Percentiles rank a stretch among this genome's conserved stretches.
Evolutionary conservation across 2,329 filamentous ascomycete species (phyloP).

Genomic region (Pseudogymnoascus sp.): DNA sequence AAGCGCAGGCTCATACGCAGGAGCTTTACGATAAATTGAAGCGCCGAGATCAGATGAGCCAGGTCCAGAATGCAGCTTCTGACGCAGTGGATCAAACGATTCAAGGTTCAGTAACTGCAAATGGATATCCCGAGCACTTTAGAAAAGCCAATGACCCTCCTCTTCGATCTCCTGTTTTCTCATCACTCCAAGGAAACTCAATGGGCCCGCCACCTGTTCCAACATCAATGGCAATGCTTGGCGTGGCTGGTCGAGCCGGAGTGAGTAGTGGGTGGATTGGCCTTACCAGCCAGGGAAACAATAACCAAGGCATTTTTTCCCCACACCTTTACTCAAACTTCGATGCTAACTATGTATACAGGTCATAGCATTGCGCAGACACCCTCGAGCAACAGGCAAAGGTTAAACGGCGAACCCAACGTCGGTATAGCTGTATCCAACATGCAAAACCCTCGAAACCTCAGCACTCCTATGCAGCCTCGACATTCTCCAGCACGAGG

Average conservation of each 20-base stretch:
- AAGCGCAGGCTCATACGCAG: constrained; percentile 62
- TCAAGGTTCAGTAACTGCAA: constrained; percentile 23
- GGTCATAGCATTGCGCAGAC: constrained; percentile 20
- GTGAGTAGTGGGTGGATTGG: constrained; percentile 1
- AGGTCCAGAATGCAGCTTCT: constrained; percentile 46
- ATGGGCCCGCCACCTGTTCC: not conserved
- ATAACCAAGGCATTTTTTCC: not conserved
- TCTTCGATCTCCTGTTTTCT: not conserved
- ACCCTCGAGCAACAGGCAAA: constrained; percentile 26
- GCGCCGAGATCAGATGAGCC: constrained; percentile 43
- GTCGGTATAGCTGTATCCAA: constrained; percentile 14
- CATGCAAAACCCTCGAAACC: constrained; percentile 13
- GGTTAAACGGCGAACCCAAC: constrained; percentile 12
- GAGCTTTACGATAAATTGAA: constrained; percentile 55
- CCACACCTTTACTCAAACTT: not conserved
- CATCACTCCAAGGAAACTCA: not conserved
- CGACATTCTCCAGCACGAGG: constrained; percentile 4
- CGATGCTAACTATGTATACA: constrained; percentile 11
- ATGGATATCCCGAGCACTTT: constrained; percentile 20
- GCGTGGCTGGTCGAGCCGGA: not conserved
- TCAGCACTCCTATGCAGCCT: constrained; percentile 17
- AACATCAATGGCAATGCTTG: not conserved
- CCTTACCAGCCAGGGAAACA: not conserved
- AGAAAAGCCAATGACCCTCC: constrained; percentile 9
- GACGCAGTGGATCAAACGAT: constrained; percentile 38